phyloP scores from a whole-genome alignment of 2,329 filamentous ascomycete species.

The Sporothrix curviconia region DNA sequence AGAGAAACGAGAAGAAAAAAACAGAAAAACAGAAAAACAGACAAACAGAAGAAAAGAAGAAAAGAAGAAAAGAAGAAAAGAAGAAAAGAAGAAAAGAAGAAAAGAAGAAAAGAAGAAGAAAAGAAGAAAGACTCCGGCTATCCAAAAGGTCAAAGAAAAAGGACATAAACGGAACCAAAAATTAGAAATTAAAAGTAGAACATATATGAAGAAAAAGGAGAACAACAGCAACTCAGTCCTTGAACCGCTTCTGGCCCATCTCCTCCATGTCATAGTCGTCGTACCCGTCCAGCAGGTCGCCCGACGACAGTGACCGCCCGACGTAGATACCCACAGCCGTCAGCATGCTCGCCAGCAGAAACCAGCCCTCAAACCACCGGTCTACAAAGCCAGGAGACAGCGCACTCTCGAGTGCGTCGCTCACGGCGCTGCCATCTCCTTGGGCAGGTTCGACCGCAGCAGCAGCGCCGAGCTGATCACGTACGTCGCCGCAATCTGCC shows the following conservation, averaged over 20 bases:
- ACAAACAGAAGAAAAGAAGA: neutral
- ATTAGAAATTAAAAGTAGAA: neutral
- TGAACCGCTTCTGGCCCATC: conserved; percentile 64
- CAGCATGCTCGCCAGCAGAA: conserved; percentile 58
- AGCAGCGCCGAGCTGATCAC: conserved; percentile 75
- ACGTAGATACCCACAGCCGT: conserved; percentile 70
- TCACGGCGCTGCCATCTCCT: conserved; percentile 69
- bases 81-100: neutral
- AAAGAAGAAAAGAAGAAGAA: neutral
- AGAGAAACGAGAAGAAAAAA: neutral
- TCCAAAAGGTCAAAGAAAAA: neutral
- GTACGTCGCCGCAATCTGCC: conserved; percentile 77
- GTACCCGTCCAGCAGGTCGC: conserved; percentile 32
- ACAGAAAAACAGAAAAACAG: neutral
- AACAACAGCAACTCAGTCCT: no score
- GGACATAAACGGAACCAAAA: neutral
- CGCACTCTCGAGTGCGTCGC: conserved; percentile 69
- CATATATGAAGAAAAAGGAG: neutral
- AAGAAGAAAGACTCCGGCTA: neutral
- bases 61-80: neutral
- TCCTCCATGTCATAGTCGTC: conserved; percentile 62
- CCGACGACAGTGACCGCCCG: conserved; percentile 51
- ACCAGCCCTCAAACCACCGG: conserved; percentile 84
- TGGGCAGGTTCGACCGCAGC: conserved; percentile 69
- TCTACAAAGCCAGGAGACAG: conserved; percentile 68